Base-by-base conservation (phyloP, 2,329 filamentous ascomycete species). In the Cladosporium oxysporum region DNA sequence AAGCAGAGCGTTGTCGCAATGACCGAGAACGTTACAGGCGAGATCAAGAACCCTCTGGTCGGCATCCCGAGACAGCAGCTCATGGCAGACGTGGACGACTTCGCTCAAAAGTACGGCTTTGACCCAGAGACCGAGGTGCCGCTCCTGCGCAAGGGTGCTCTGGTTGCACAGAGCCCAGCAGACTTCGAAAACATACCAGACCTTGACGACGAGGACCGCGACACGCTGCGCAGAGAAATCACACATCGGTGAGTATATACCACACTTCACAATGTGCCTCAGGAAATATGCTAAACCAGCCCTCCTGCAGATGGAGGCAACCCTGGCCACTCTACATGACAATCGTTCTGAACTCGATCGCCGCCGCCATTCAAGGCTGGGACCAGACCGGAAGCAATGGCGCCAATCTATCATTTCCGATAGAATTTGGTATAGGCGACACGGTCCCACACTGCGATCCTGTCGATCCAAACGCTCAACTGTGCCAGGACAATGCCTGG, bases 141-240 rank as follows among this genome's bases (percentile, higher is more conserved):
- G 3, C 74, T 90, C 18, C 82, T 93, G 61, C 82, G 85, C 61
- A 89, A 89, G 71, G 91, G 90, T 35, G 91, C 91, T 7, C 81
- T 93, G 16, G 84, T 92, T 23, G 91, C 91, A 2, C 89, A 91
- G 75, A 86, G 88, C 71, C 90, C 90, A 0, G 79, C 80, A 11
- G 82, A 83, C 44, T 90, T 83, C 73, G 88, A 91, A 66, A 80
- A 83, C 55, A 83, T 92, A 63, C 79, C 85, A 62, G 84, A 86
- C 12, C 82, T 93, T 1, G 79, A 82, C 64, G 83, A 89, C 12
- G 79, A 81, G 1, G 88, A 90, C 72, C 85, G 88, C 66, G 79
- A 83, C 23, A 81, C 80, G 16, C 81, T 93, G 21, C 81, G 81
- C 60, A 79, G 86, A 65, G 89, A 91, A 75, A 81, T 84, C 35